phyloP scores from a whole-genome alignment of 306 rosid genomes.

The Purshia tridentata region DNA sequence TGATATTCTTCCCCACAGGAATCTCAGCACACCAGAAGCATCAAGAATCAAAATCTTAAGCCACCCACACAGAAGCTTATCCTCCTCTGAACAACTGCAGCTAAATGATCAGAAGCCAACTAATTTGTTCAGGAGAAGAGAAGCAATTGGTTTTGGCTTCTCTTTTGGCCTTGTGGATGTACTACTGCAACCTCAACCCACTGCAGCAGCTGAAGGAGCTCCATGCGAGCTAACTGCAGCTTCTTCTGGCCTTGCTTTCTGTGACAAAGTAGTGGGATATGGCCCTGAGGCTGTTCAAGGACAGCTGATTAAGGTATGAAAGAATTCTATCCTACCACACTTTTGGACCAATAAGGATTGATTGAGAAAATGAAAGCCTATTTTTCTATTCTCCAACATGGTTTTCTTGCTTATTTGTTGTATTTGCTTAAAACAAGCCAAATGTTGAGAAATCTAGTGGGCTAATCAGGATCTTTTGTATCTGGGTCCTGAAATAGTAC shows the following conservation, averaged over 20 bases:
- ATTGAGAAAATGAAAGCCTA: background rate
- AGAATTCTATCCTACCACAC: background rate
- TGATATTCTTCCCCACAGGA: slow-evolving; percentile 9
- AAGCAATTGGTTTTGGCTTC: slow-evolving; percentile 49
- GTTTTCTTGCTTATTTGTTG: background rate
- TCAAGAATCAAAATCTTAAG: slow-evolving; percentile 20
- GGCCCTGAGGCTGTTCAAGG: slow-evolving; percentile 80
- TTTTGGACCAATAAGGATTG: background rate
- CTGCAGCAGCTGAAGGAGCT: slow-evolving; percentile 38
- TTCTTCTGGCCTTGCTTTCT: slow-evolving; percentile 82
- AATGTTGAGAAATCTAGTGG: background rate
- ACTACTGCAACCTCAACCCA: slow-evolving; percentile 17
- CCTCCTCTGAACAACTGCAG: slow-evolving; percentile 5
- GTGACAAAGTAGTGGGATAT: slow-evolving; percentile 68
- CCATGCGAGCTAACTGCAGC: slow-evolving; percentile 63
- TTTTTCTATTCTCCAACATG: background rate
- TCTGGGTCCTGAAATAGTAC: background rate
- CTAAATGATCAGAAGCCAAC: slow-evolving; percentile 29
- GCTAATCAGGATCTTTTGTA: background rate
- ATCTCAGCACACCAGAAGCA: slow-evolving; percentile 18
- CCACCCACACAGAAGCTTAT: slow-evolving; percentile 4
- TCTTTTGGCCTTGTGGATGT: slow-evolving; percentile 41
- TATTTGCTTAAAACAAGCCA: background rate
- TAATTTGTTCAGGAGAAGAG: slow-evolving; percentile 43
- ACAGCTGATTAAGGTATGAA: slow-evolving; percentile 72